Conservation (phyloP, 2,329 filamentous ascomycete species). For the Moelleriella libera region DNA sequence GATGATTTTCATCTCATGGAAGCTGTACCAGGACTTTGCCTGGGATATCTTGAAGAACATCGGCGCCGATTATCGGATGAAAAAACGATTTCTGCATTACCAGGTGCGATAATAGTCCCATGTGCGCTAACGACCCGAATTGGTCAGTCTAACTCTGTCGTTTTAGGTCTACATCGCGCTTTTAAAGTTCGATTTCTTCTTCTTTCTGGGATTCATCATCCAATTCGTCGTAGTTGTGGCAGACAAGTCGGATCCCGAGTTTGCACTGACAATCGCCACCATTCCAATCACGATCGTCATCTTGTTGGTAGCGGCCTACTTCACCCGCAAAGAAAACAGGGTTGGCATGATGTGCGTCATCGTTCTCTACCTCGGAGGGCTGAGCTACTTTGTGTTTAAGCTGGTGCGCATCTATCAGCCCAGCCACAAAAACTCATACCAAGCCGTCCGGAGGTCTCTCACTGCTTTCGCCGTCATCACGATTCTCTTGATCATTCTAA, state of each 20-base stretch:
- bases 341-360: slow-evolving; percentile 67
- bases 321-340: slow-evolving; percentile 71
- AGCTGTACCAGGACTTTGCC: slow-evolving; percentile 94
- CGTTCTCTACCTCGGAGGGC: slow-evolving; percentile 71
- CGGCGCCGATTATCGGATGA: slow-evolving; percentile 91
- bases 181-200: slow-evolving; percentile 99
- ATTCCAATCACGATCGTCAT: slow-evolving; percentile 86
- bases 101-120: slow-evolving; percentile 46
- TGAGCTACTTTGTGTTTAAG: slow-evolving; percentile 97
- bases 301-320: slow-evolving; percentile 70
- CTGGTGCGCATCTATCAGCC: slow-evolving; percentile 85
- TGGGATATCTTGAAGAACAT: slow-evolving; percentile 99
- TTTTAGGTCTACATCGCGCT: slow-evolving; percentile 88
- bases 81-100: slow-evolving; percentile 89
- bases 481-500: slow-evolving; percentile 74
- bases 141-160: neutral
- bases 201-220: slow-evolving; percentile 96
- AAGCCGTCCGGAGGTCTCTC: slow-evolving; percentile 68
- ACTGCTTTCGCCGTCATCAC: slow-evolving; percentile 93
- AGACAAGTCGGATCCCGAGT: slow-evolving; percentile 54
- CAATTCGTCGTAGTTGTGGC: slow-evolving; percentile 92
- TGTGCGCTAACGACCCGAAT: neutral
- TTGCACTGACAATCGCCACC: slow-evolving; percentile 74
- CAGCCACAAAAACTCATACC: slow-evolving; percentile 45
- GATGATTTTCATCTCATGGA: slow-evolving; percentile 74